Evolutionary conservation across 2,329 filamentous ascomycete species (phyloP).

Genomic region (Sporothrix pseudoabietina): DNA sequence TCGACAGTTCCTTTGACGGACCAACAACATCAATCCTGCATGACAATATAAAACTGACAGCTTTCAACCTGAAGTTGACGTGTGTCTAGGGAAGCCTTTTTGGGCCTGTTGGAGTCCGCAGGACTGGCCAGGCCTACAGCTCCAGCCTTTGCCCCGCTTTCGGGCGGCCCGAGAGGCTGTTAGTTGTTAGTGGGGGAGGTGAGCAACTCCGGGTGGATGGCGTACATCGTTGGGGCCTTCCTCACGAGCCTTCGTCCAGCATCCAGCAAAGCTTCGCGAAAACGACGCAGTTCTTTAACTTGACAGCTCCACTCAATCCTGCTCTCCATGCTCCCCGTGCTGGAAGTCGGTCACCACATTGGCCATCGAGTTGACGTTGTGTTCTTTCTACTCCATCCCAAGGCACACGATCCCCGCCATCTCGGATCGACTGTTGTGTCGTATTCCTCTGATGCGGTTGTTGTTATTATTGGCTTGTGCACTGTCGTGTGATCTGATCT

Average conservation of each 20-base stretch:
- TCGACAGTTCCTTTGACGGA: not conserved
- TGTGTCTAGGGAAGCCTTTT: not conserved
- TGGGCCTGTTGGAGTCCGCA: not conserved
- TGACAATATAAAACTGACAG: not conserved
- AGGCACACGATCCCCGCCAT: not conserved
- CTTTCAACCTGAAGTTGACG: not conserved
- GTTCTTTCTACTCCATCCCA: not conserved
- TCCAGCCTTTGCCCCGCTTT: slow-evolving; percentile 18
- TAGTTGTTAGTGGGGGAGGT: slow-evolving; percentile 18
- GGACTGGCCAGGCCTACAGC: slow-evolving; percentile 5
- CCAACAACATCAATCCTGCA: not conserved
- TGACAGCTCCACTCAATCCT: not conserved
- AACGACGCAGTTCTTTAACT: not conserved
- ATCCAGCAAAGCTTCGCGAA: not conserved
- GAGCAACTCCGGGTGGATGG: not conserved
- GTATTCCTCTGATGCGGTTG: not conserved
- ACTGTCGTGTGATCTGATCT: not conserved
- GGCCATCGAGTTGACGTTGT: not conserved
- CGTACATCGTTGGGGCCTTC: not conserved
- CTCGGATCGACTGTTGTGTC: not conserved
- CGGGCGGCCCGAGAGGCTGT: slow-evolving; percentile 26
- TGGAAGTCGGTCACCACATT: not conserved
- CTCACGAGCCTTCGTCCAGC: not conserved
- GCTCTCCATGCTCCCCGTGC: not conserved
- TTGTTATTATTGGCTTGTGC: not conserved